These are phyloP conservation scores for Platanus orientalis DNA, from an alignment of 164 flowering plant genomes.

Conservation along the genomic window DNA sequence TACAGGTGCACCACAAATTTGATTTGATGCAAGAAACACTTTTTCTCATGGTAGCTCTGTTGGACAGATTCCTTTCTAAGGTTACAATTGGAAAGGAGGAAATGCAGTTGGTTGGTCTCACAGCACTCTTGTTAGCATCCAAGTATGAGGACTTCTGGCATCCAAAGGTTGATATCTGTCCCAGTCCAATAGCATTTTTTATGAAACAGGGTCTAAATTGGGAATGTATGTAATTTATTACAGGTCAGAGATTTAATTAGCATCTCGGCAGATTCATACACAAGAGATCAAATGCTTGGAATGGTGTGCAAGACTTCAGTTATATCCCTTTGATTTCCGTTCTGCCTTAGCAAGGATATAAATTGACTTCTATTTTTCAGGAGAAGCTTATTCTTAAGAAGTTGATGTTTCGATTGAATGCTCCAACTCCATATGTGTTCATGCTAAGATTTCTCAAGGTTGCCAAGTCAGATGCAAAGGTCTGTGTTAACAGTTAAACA, in stretches of 20 bases:
- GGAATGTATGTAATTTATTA: not conserved
- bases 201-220: not conserved
- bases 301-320: constrained; percentile 44
- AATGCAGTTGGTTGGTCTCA: constrained; percentile 88
- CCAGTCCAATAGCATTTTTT: not conserved
- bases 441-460: constrained; percentile 89
- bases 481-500: constrained; percentile 11
- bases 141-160: constrained; percentile 97
- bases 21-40: constrained; percentile 90
- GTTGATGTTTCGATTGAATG: constrained; percentile 71
- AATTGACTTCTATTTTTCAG: constrained; percentile 37
- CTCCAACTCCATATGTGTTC: constrained; percentile 80
- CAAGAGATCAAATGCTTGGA: constrained; percentile 67
- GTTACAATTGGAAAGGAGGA: constrained; percentile 54
- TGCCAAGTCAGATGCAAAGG: constrained; percentile 71
- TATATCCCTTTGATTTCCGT: not conserved
- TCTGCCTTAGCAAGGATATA: not conserved
- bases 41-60: constrained; percentile 65
- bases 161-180: constrained; percentile 54
- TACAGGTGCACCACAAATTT: constrained; percentile 80
- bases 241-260: constrained; percentile 78
- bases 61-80: constrained; percentile 73
- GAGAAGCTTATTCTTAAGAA: constrained; percentile 67
- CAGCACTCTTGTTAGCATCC: constrained; percentile 78
- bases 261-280: constrained; percentile 70